phyloP scores from a whole-genome alignment of 768 basidiomycete species.

The Trametes sanguinea region DNA sequence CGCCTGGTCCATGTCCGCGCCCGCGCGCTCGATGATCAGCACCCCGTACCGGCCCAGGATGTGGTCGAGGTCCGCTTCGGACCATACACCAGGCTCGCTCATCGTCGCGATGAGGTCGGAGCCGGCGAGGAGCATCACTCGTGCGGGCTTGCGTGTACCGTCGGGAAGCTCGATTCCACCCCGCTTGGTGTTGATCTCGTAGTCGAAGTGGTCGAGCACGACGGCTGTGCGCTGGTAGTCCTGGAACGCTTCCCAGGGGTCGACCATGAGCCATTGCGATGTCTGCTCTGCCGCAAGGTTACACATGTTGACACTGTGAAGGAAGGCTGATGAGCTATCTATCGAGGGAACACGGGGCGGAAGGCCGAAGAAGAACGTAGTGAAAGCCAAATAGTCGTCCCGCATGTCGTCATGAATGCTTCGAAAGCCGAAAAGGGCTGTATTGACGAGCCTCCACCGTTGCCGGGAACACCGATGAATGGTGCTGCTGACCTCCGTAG shows the following conservation, averaged over 20 bases:
- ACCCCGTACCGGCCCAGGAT: conserved; percentile 94
- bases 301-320: conserved; percentile 78
- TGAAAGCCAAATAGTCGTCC: not conserved
- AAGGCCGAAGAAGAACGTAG: not conserved
- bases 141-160: conserved; percentile 73
- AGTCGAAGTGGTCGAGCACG: conserved; percentile 95
- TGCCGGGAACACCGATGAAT: no score
- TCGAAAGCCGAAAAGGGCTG: no score
- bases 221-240: conserved; percentile 94
- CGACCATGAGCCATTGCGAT: conserved; percentile 94
- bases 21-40: conserved; percentile 93
- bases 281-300: conserved; percentile 88
- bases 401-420: not conserved
- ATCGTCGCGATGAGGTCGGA: conserved; percentile 97
- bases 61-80: conserved; percentile 90
- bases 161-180: conserved; percentile 78
- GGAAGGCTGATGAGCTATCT: not conserved
- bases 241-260: conserved; percentile 96
- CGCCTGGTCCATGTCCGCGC: conserved; percentile 87
- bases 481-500: no score
- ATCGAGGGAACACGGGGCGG: not conserved
- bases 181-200: conserved; percentile 84
- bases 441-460: no score
- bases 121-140: conserved; percentile 95
- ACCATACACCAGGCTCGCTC: conserved; percentile 98